phyloP scores from a whole-genome alignment of 2,329 filamentous ascomycete species.

The Fusarium sterilihyphosum region DNA sequence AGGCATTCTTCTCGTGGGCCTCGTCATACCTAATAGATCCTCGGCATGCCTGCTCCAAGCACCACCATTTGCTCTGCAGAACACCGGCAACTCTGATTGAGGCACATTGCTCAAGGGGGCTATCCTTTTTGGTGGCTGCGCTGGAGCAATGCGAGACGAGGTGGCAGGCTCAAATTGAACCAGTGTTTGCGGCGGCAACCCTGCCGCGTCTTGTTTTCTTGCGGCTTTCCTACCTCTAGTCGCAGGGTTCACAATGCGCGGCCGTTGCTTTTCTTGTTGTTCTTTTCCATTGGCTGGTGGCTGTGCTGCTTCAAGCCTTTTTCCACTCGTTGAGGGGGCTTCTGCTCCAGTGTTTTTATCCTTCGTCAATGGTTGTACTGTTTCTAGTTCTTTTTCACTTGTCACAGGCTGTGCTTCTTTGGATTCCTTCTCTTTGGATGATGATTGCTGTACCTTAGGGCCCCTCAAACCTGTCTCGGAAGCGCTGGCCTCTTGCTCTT shows the following conservation, averaged over 20 bases:
- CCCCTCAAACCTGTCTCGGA: not conserved
- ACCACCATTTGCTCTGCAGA: constrained; percentile 64
- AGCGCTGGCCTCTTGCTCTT: not conserved
- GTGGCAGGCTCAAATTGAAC: constrained; percentile 48
- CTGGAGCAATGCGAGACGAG: constrained; percentile 9
- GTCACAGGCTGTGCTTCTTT: not conserved
- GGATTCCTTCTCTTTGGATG: not conserved
- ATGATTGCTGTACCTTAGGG: not conserved
- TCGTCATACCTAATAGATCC: constrained; percentile 70
- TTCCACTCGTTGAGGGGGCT: not conserved
- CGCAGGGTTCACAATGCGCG: constrained; percentile 57
- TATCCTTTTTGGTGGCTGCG: not conserved
- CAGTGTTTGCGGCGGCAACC: constrained; percentile 56
- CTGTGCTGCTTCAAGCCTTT: not conserved
- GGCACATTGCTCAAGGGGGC: not conserved
- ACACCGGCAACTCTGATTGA: constrained; percentile 50
- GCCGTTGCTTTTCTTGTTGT: constrained; percentile 19
- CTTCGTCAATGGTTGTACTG: not conserved
- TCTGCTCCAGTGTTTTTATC: not conserved
- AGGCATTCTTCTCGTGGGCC: constrained; percentile 53
- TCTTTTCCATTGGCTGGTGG: constrained; percentile 3
- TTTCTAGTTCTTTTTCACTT: not conserved
- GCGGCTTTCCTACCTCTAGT: constrained; percentile 64
- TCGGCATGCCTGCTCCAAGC: constrained; percentile 76
- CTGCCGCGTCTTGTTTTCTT: constrained; percentile 61